Base-by-base conservation (phyloP, 768 basidiomycete genomes). In the Podaxis rugospora region DNA sequence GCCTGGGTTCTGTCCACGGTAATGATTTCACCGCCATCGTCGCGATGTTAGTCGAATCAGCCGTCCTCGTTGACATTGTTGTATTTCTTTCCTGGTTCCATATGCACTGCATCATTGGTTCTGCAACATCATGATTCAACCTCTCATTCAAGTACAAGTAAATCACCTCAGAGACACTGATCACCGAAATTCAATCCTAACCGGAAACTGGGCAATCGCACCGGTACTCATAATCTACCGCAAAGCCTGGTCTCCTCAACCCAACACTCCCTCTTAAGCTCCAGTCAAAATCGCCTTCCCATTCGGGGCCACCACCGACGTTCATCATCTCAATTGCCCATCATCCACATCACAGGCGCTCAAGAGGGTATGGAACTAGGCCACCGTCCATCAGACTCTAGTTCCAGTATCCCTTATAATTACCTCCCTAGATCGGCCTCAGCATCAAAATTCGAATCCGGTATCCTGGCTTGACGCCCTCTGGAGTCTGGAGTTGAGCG, bases 151-250 rank as follows among this genome's bases (percentile, higher is more conserved):
- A 50, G 35, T 58, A 18, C 57, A 58, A 23, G 57, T 58, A 50
- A 58, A 49, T 28, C 9, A 18, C 13, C 10, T 14, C 16, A 11
- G 6, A 36, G 7, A 5, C 21, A 16, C 27, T 23, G 5, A 18
- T 23, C 42, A 23, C 21, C 2, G 36, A 10, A 14, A 37, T 9
- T 10, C 18, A 21, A 36, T 47, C 7, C 46, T 21, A 36, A 37
- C 16, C 6, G 7, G 18, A 36, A 18, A 4, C 21, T 47, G 65
- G 66, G 63, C 50, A 14, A 63, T 67, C 36, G 65, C 66, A 13
- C 63, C 65, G 13, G 52, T 67, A 4, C 62, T 67, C 11, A 67
- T 66, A 27, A 61, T 67, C 23, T 64, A 66, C 36, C 66, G 65
- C 39, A 64, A 66, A 53, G 66, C 66, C 2, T 65, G 61, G 64